Conservation (phyloP, 1,139 yeast species). For the Geotrichum klebahnii region DNA sequence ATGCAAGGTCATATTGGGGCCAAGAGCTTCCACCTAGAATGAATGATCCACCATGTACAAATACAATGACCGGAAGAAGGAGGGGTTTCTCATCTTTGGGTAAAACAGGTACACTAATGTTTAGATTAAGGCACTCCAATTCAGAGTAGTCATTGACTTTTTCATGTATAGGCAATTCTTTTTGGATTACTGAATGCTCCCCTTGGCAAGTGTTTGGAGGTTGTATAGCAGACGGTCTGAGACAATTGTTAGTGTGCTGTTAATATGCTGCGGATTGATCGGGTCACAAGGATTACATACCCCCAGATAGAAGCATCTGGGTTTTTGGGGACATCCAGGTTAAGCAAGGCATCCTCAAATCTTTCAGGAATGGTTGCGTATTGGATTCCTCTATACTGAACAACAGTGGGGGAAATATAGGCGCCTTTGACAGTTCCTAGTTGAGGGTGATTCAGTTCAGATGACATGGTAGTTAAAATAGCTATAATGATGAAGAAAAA, state of each 20-base stretch:
- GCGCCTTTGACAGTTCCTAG: neutral
- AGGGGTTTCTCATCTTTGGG: neutral
- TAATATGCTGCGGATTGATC: too few species aligned
- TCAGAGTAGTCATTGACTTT: neutral
- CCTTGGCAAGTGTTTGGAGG: neutral
- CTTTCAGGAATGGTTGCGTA: neutral
- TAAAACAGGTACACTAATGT: neutral
- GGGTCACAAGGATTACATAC: too few species aligned
- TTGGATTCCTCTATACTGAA: neutral
- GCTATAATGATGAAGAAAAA: neutral
- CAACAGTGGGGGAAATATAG: neutral
- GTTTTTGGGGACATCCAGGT: neutral
- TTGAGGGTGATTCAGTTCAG: neutral
- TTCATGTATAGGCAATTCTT: neutral
- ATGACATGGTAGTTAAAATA: neutral
- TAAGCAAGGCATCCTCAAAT: neutral
- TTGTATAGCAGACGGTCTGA: neutral
- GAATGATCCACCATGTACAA: constrained; percentile 35
- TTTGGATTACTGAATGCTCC: neutral
- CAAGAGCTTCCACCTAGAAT: constrained; percentile 27
- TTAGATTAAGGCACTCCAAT: neutral
- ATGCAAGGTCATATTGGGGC: constrained; percentile 5
- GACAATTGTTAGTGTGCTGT: too few species aligned
- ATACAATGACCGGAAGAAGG: constrained; percentile 33
- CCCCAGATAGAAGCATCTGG: neutral